Base-by-base conservation (phyloP, 495 filamentous ascomycete species). In the Daldinia vernicosa region DNA sequence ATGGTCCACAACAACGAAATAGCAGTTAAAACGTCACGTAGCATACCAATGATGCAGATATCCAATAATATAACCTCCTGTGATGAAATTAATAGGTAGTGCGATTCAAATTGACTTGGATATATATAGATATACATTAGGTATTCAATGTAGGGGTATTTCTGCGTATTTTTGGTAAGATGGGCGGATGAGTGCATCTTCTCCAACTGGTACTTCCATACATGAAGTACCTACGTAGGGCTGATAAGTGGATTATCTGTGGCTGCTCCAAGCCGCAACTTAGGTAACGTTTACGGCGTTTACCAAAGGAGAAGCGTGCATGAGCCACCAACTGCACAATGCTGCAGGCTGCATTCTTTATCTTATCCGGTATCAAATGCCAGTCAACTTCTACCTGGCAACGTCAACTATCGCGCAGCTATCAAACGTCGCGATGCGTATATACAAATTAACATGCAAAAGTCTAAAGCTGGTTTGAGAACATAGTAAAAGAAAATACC, bases 161-260 rank as follows among this genome's bases (percentile, higher is more conserved):
- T 14, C 5, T 30, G 50, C 14, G 17, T 14, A 35, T 47, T 47
- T 24, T 22, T 47, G 17, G 43, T 24, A 24, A 4, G 43, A 47
- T 47, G 43, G 43, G 43, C 43, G 43, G 43, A 22, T 4, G 43
- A 47, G 43, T 24, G 43, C 43, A 47, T 47, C 43, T 22, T 24
- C 43, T 47, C 43, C 43, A 47, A 47, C n/a, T 19, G 43, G 32
- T 33, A 33, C 32, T 33, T 33, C 8, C 9, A 33, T 45, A 22
- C 37, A 0, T 1, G 1, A 45, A 19, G 40, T 47, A 47, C 43
- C 43, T 40, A 40, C n/a, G 17, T 56, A 57, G n/a, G 53, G 37
- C 37, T 56, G 51, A 28, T 39, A 37, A 47, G 61, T 56, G 53
- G 62, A 8, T 24, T 53, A 37, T 65, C 5, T 65, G 62, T 65